Percentiles rank a stretch among this genome's conserved stretches.
Conservation (phyloP, 345 rosid species). For the Luvunga scandens region DNA sequence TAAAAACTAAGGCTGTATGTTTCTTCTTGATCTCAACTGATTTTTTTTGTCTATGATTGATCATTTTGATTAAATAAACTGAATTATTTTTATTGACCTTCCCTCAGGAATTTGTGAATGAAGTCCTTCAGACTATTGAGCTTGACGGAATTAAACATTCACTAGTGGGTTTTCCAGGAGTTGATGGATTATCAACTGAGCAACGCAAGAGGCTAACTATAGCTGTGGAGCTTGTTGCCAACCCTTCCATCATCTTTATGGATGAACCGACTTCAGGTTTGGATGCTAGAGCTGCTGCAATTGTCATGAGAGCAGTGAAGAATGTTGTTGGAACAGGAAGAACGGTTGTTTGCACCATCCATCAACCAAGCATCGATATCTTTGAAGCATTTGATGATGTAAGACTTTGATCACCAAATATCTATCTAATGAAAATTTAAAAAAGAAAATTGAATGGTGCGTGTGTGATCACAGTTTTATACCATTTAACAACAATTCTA, state of each 20-base stretch:
- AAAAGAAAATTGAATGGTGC: neutral
- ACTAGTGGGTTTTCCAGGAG: constrained; percentile 39
- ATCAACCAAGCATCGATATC: constrained; percentile 51
- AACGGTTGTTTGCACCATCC: constrained; percentile 54
- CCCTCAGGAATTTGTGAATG: constrained; percentile 33
- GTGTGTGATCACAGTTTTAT: neutral
- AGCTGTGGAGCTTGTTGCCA: constrained; percentile 54
- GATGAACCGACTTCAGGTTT: constrained; percentile 57
- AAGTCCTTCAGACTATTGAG: constrained; percentile 46
- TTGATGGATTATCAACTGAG: constrained; percentile 45
- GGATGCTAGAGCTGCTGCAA: constrained; percentile 58
- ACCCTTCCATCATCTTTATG: constrained; percentile 51
- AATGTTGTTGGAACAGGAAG: constrained; percentile 47
- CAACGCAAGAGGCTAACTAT: constrained; percentile 51
- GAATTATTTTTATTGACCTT: neutral
- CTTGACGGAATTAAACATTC: constrained; percentile 41
- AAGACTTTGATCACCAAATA: neutral
- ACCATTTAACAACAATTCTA: neutral
- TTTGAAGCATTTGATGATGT: constrained; percentile 56
- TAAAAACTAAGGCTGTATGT: constrained; percentile 12
- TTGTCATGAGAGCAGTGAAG: constrained; percentile 54
- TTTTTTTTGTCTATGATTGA: neutral
- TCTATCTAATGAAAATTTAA: neutral
- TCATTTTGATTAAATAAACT: neutral
- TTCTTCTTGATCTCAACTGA: neutral